These are phyloP conservation scores for Trebouxia sp. DNA, from an alignment of 139 green algal genomes.

Conservation along the genomic window DNA sequence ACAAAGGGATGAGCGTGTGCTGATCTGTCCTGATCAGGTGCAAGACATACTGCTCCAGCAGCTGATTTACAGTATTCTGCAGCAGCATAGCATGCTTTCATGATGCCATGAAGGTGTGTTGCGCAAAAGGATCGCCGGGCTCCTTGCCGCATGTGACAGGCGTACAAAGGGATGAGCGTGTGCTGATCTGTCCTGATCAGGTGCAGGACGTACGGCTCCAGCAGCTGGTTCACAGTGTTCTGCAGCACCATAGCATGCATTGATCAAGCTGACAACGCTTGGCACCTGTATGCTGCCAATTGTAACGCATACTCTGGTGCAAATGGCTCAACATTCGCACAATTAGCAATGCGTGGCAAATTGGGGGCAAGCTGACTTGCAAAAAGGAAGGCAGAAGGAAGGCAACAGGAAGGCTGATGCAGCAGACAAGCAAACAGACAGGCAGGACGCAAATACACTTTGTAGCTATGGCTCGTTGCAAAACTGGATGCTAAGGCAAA, in stretches of 20 bases:
- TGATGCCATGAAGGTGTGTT: background rate
- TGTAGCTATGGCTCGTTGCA: too few relatives aligned
- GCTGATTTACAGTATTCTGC: background rate
- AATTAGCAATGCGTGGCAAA: too few relatives aligned
- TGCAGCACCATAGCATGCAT: background rate
- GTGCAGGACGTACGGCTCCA: background rate
- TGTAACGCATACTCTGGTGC: too few relatives aligned
- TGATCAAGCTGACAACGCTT: too few relatives aligned
- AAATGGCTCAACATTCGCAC: too few relatives aligned
- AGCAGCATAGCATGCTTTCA: background rate
- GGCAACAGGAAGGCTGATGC: too few relatives aligned
- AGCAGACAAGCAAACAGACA: too few relatives aligned
- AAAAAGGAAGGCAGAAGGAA: too few relatives aligned
- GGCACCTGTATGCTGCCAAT: too few relatives aligned
- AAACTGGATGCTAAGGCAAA: too few relatives aligned
- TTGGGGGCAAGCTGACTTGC: too few relatives aligned
- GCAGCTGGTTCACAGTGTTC: background rate
- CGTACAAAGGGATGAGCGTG: background rate
- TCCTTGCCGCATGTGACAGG: slow-evolving; percentile 1
- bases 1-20: background rate
- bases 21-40: slow-evolving; percentile 17
- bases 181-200: background rate
- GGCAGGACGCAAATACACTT: too few relatives aligned
- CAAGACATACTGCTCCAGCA: background rate
- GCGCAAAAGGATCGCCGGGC: background rate